Conservation (phyloP, 1,139 yeast species). For the Groenewaldozyma sp. region DNA sequence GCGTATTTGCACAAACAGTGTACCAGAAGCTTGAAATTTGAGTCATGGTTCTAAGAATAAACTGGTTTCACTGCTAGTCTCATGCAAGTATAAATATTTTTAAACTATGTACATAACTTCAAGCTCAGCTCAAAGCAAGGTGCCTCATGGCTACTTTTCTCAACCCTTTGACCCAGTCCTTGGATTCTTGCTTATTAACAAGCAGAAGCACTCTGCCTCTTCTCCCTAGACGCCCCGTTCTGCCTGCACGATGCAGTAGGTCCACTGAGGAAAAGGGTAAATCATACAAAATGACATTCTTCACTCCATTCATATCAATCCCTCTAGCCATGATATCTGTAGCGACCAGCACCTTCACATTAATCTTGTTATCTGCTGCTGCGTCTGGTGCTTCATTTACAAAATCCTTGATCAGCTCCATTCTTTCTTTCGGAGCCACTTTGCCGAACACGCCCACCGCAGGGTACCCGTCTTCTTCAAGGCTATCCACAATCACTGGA, state of each 20-base stretch:
- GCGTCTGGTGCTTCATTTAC: constrained; percentile 46
- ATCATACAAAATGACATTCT: constrained; percentile 77
- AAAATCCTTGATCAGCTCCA: constrained; percentile 49
- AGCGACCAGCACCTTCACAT: constrained; percentile 61
- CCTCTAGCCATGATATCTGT: constrained; percentile 91
- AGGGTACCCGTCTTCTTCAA: constrained; percentile 51
- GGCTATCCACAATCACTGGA: constrained; percentile 43
- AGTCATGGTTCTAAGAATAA: too few species aligned
- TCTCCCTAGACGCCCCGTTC: constrained; percentile 90
- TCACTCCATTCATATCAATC: constrained; percentile 69
- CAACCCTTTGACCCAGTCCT: constrained; percentile 78
- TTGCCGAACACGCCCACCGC: constrained; percentile 60
- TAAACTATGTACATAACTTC: too few species aligned
- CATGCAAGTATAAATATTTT: too few species aligned
- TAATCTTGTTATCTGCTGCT: constrained; percentile 17
- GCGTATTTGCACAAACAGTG: too few species aligned
- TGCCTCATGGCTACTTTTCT: constrained; percentile 41
- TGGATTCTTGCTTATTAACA: constrained; percentile 52
- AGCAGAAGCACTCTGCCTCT: constrained; percentile 80
- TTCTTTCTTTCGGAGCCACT: constrained; percentile 50
- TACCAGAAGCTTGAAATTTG: too few species aligned
- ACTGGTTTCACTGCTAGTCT: too few species aligned
- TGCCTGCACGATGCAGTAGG: constrained; percentile 81
- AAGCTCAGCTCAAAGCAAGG: constrained; percentile 2
- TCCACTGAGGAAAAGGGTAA: constrained; percentile 81